A percentile compares a stretch with the other conserved stretches of the same genome.
Evolutionary conservation across 2,329 filamentous ascomycete species (phyloP).

Genomic region (Neonectria magnoliae): DNA sequence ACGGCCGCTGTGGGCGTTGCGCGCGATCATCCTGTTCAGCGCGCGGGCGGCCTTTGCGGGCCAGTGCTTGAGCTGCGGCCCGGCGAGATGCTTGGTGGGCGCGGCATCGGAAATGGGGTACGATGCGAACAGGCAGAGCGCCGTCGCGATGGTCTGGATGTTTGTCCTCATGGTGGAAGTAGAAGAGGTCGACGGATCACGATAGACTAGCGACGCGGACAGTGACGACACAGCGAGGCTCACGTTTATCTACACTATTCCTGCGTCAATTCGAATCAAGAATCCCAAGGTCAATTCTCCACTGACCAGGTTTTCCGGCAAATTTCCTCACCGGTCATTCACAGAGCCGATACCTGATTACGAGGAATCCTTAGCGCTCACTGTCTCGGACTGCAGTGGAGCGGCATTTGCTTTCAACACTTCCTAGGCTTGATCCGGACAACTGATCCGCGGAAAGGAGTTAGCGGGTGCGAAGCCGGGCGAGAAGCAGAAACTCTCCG

Average conservation of each 20-base stretch:
- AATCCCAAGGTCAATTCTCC: not conserved
- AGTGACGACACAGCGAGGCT: not conserved
- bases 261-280: not conserved
- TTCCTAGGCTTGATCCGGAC: not conserved
- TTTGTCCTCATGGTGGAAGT: conserved; percentile 27
- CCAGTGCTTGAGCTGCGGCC: conserved; percentile 48
- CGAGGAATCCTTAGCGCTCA: not conserved
- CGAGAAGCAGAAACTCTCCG: not conserved
- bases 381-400: not conserved
- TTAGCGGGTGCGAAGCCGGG: no score
- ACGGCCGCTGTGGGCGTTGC: conserved; percentile 50
- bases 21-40: conserved; percentile 50
- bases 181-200: not conserved
- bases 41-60: conserved; percentile 47
- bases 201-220: not conserved
- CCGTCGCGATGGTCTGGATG: conserved; percentile 21
- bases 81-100: conserved; percentile 28
- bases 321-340: not conserved
- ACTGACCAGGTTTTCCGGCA: not conserved
- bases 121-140: conserved; percentile 33
- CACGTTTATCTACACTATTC: not conserved
- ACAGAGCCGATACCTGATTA: not conserved
- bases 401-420: not conserved
- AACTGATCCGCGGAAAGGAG: not conserved
- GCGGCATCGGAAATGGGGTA: conserved; percentile 21